Evolutionary conservation across 306 rosid genomes (phyloP), one percentile per base, ranked within the genome.

Genomic region (Cicer yamashitae): DNA sequence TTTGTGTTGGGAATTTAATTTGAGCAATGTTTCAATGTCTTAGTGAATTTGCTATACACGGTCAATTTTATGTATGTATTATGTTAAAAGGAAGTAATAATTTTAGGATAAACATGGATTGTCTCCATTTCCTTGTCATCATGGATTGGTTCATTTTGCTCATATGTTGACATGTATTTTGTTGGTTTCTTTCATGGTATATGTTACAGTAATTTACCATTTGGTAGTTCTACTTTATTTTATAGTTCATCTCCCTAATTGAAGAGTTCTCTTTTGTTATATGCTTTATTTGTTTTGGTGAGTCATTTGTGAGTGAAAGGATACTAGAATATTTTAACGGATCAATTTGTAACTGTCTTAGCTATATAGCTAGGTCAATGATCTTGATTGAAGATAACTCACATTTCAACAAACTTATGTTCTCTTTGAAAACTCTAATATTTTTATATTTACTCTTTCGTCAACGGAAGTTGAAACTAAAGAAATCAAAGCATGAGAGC

Each of bases 1-100:
- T 89, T 84, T 88, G 84, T 81, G 85, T 87, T 87, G 87, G 87
- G 79, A 84, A 84, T 82, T 66, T 77, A 76, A 60, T 79, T 88
- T 62, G 68, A 84, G 25, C 80, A 76, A 81, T 79, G 80, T 74
- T 86, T 83, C 10, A 48, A 73, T 67, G 68, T 60, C 82, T 25
- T 56, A 65, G 10, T 44, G 7, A 14, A 65, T 39, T 77, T 85
- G 51, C 53, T 85, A 76, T 71, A 70, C 79, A 59, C 22, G 43
- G 48, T 66, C 75, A 75, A 60, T 46, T 74, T 78, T 67, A 34
- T 60, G 44, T 76, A 73, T 82, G 88, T 82, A 81, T 75, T 71
- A 63, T 61, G 79, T 70, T 78, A 59, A 70, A 70, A 61, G 66
- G 78, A 69, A 71, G 71, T 60, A 65, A 68, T 84, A 70, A 60